A percentile compares a stretch with the other conserved stretches of the same genome.
phyloP scores from a whole-genome alignment of 257 asterid species.

The Vinca minor region DNA sequence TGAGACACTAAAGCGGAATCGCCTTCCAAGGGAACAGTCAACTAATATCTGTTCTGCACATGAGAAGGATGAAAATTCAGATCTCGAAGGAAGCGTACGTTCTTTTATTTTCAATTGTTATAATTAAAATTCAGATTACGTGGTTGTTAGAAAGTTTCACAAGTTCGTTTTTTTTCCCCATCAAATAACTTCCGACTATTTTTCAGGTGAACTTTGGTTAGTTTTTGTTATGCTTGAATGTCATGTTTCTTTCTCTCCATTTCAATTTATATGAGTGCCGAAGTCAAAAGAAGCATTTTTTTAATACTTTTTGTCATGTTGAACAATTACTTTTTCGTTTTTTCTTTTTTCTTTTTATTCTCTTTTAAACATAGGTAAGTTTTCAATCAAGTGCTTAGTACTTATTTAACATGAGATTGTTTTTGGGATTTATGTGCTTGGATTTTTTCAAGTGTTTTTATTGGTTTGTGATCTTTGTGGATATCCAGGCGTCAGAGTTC shows the following conservation, averaged over 20 bases:
- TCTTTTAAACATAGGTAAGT: background rate
- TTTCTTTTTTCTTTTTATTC: too few relatives aligned
- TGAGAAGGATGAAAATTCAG: conserved; percentile 49
- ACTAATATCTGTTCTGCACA: too few relatives aligned
- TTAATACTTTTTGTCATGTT: background rate
- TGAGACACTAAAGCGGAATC: conserved; percentile 54
- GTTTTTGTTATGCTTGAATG: background rate
- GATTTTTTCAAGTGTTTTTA: background rate
- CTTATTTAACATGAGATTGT: background rate
- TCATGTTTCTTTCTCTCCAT: background rate
- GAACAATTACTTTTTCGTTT: background rate
- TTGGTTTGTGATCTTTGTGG: background rate
- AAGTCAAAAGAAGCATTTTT: background rate
- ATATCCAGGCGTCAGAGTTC: conserved; percentile 54
- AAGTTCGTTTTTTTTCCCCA: too few relatives aligned
- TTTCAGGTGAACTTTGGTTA: too few relatives aligned
- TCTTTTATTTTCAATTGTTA: background rate
- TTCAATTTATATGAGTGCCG: background rate
- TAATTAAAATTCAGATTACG: too few relatives aligned
- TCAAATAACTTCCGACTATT: too few relatives aligned
- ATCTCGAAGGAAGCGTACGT: conserved; percentile 53
- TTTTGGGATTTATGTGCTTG: background rate
- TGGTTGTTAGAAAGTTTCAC: too few relatives aligned
- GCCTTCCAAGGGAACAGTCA: conserved; percentile 45
- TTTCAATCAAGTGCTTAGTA: background rate